These are phyloP conservation scores for Ensete ventricosum DNA, from an alignment of 176 grass and related monocot genomes.

Conservation along the genomic window DNA sequence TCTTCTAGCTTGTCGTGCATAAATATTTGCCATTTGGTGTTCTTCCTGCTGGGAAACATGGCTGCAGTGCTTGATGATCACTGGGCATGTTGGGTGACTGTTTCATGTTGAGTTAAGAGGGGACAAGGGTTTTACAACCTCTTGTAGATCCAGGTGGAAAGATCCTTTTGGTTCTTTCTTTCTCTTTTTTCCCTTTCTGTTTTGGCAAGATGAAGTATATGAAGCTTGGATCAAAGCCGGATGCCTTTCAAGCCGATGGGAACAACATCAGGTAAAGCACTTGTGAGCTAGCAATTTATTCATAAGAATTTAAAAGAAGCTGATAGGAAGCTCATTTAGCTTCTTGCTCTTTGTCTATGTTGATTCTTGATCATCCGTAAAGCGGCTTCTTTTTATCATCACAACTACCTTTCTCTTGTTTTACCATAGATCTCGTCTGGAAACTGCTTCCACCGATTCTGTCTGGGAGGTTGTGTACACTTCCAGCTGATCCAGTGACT, in stretches of 20 bases:
- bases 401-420: no score
- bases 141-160: neutral
- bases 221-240: conserved; percentile 94
- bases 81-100: neutral
- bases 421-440: neutral
- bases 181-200: neutral
- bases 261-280: conserved; percentile 43
- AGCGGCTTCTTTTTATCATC: no score
- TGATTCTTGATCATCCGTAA: no score
- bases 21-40: neutral
- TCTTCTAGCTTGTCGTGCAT: neutral
- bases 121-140: neutral
- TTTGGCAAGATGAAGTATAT: conserved; percentile 81
- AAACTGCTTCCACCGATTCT: neutral
- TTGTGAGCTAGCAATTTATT: neutral
- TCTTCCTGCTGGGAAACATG: neutral
- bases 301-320: neutral
- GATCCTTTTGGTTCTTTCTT: neutral
- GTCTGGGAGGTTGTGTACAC: neutral
- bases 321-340: neutral
- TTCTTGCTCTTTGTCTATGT: neutral
- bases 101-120: neutral
- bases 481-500: neutral
- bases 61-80: neutral
- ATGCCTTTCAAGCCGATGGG: conserved; percentile 81